These are phyloP conservation scores for Kokia cookei DNA, from an alignment of 441 rosid genomes.

Conservation along the genomic window DNA sequence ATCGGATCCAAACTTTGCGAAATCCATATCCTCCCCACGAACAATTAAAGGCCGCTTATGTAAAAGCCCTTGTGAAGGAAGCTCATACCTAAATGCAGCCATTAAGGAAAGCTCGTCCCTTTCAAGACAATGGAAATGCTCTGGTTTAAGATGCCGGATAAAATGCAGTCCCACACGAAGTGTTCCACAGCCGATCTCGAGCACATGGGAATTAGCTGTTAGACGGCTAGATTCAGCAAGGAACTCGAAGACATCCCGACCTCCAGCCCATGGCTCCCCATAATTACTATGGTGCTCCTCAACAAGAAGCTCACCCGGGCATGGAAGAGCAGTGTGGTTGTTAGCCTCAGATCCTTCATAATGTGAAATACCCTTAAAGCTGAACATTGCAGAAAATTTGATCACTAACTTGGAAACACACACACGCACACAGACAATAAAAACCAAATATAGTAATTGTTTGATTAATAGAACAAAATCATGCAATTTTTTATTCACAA, in stretches of 20 bases:
- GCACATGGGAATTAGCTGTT: slow-evolving; percentile 56
- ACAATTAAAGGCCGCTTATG: slow-evolving; percentile 78
- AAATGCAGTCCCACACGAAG: slow-evolving; percentile 95
- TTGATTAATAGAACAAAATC: background rate
- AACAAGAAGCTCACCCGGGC: slow-evolving; percentile 92
- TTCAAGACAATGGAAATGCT: slow-evolving; percentile 78
- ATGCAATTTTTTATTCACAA: background rate
- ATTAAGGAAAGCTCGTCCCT: slow-evolving; percentile 89
- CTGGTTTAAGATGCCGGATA: slow-evolving; percentile 58
- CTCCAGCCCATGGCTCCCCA: slow-evolving; percentile 99
- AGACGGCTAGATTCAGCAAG: slow-evolving; percentile 62
- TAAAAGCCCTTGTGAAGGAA: slow-evolving; percentile 89
- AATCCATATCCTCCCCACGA: slow-evolving; percentile 89
- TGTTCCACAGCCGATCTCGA: slow-evolving; percentile 94
- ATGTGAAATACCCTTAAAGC: slow-evolving; percentile 93
- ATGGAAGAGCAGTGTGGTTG: slow-evolving; percentile 79
- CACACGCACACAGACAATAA: background rate
- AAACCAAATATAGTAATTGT: background rate
- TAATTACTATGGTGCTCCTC: slow-evolving; percentile 98
- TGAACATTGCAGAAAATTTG: slow-evolving; percentile 13
- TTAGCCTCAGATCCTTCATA: slow-evolving; percentile 59
- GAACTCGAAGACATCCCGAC: slow-evolving; percentile 88
- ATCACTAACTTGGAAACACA: background rate
- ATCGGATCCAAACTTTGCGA: slow-evolving; percentile 58
- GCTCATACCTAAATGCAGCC: slow-evolving; percentile 93